Conservation (phyloP, 78 protist genomes). For the Planoprotostelium fungivorum region DNA sequence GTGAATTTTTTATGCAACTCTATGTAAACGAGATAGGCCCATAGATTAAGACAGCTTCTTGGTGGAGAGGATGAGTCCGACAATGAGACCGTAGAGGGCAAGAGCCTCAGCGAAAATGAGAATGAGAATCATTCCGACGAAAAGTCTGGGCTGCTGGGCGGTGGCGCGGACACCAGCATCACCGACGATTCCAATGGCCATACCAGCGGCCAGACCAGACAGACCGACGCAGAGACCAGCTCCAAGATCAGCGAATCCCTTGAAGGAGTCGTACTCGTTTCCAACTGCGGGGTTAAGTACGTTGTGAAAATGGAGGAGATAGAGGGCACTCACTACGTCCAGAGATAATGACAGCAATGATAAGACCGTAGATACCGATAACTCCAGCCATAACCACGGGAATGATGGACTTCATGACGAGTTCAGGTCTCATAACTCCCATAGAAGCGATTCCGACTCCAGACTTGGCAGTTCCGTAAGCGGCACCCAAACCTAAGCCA, state of each 20-base stretch:
- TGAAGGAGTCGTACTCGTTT: constrained; percentile 47
- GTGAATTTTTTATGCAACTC: background rate
- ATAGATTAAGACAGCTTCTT: background rate
- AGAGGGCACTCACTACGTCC: constrained; percentile 16
- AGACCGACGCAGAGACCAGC: constrained; percentile 97
- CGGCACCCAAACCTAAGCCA: constrained; percentile 95
- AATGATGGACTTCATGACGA: constrained; percentile 88
- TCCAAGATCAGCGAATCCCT: constrained; percentile 81
- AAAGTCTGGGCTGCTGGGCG: constrained; percentile 82
- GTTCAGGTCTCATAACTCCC: constrained; percentile 95
- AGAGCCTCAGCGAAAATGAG: constrained; percentile 96
- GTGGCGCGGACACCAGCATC: constrained; percentile 93
- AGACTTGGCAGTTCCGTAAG: constrained; percentile 99
- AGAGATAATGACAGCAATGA: constrained; percentile 91
- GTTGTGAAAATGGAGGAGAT: too few relatives aligned
- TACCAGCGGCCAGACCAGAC: constrained; percentile 95
- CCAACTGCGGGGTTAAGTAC: background rate
- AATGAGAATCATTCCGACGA: constrained; percentile 90
- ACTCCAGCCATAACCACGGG: constrained; percentile 99
- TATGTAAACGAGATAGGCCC: background rate
- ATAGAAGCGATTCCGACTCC: constrained; percentile 95
- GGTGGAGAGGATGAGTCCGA: constrained; percentile 75
- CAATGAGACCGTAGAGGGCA: constrained; percentile 93
- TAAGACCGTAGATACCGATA: constrained; percentile 99
- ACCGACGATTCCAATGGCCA: constrained; percentile 89